Evolutionary conservation across 129 eudicot species (phyloP).

Genomic region (Oenanthe sinensis): DNA sequence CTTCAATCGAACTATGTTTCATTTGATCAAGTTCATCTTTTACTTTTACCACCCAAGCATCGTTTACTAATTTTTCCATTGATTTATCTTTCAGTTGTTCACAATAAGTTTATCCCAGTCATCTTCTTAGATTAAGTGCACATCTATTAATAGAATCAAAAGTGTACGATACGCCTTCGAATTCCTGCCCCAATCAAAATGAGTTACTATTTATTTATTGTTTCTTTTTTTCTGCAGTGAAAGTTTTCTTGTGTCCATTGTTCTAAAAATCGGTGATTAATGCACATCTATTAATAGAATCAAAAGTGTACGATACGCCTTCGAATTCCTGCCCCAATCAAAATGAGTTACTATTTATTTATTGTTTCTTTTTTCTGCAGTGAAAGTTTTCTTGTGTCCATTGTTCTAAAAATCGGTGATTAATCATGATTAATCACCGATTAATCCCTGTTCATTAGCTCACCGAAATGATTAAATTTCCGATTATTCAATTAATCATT

Average conservation of each 20-base stretch:
- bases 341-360: neutral
- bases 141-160: neutral
- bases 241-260: neutral
- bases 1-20: constrained; percentile 1
- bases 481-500: too few relatives aligned
- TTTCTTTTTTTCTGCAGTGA: neutral
- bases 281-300: neutral
- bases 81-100: neutral
- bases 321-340: neutral
- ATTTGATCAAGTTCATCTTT: constrained; percentile 3
- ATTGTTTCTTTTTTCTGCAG: neutral
- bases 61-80: neutral
- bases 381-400: neutral
- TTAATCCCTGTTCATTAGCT: too few relatives aligned
- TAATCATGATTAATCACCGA: too few relatives aligned
- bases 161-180: neutral
- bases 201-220: neutral
- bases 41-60: constrained; percentile 13
- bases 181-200: neutral
- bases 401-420: too few relatives aligned
- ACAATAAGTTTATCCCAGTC: neutral
- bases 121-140: neutral
- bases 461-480: too few relatives aligned
- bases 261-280: too few relatives aligned
- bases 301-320: neutral